phyloP scores from a whole-genome alignment of 805 yeast genomes.

The Suhomyces xylopsoci region DNA sequence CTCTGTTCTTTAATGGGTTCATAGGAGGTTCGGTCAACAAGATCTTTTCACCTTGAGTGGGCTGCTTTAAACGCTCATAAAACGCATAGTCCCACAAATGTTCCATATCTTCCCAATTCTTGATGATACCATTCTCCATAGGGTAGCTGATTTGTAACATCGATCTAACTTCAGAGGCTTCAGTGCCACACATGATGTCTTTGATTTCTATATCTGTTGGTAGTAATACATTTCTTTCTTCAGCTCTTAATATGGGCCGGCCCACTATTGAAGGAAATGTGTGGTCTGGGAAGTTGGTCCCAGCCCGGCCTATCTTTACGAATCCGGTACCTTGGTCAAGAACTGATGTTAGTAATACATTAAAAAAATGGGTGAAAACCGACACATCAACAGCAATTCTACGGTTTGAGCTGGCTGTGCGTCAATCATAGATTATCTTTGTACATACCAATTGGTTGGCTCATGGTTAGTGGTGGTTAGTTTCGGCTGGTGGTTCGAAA shows the following conservation, averaged over 20 bases:
- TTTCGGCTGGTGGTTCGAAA: conserved; percentile 11
- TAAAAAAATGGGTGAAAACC: not conserved
- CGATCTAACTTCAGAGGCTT: conserved; percentile 87
- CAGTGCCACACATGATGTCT: conserved; percentile 97
- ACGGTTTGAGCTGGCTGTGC: not conserved
- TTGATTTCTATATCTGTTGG: conserved; percentile 71
- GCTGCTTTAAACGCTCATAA: conserved; percentile 81
- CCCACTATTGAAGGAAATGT: conserved; percentile 98
- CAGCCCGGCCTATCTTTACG: conserved; percentile 95
- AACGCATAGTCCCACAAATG: conserved; percentile 97
- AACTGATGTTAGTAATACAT: conserved; percentile 41
- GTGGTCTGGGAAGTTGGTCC: conserved; percentile 94
- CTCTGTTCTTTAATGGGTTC: conserved; percentile 91
- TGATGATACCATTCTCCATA: conserved; percentile 97
- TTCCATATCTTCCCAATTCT: conserved; percentile 98
- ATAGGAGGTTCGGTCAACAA: conserved; percentile 96
- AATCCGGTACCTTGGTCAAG: conserved; percentile 99
- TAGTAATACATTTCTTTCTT: conserved; percentile 63
- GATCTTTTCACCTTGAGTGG: conserved; percentile 71
- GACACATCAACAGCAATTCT: not conserved
- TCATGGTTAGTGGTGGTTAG: conserved; percentile 4
- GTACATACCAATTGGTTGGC: conserved; percentile 31
- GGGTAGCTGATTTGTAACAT: conserved; percentile 93
- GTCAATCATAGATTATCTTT: not conserved
- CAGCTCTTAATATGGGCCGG: conserved; percentile 94